phyloP scores from a whole-genome alignment of 1,139 yeast species.

The Diutina scorzettiae region DNA sequence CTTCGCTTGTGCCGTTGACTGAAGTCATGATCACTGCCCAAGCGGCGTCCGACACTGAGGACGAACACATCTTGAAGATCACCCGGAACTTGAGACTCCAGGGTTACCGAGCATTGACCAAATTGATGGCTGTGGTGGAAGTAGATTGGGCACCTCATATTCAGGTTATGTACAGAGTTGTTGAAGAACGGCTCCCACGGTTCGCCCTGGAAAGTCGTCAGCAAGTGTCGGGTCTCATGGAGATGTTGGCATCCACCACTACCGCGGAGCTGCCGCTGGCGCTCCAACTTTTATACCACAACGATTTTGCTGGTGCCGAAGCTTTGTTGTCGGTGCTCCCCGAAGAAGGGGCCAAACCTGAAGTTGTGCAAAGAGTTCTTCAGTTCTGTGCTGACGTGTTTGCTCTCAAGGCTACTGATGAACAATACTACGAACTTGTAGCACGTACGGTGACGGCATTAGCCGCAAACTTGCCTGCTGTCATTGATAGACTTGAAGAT shows the following conservation, averaged over 20 bases:
- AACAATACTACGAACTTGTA: background rate
- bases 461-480: background rate
- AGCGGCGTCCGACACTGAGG: background rate
- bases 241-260: background rate
- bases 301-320: background rate
- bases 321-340: background rate
- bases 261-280: background rate
- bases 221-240: conserved; percentile 13
- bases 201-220: conserved; percentile 74
- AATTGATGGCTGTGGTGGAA: background rate
- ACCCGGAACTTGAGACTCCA: background rate
- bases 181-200: conserved; percentile 8
- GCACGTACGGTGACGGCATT: background rate
- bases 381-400: conserved; percentile 4
- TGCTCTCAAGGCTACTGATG: background rate
- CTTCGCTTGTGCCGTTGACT: background rate
- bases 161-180: background rate
- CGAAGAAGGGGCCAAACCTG: background rate
- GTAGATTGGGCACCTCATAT: background rate
- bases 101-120: background rate
- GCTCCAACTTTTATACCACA: background rate
- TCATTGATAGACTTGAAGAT: background rate
- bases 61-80: background rate
- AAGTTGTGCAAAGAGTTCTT: background rate
- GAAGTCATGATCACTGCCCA: background rate